phyloP scores from a whole-genome alignment of 345 rosid genomes.

The Gossypium sturtianum region DNA sequence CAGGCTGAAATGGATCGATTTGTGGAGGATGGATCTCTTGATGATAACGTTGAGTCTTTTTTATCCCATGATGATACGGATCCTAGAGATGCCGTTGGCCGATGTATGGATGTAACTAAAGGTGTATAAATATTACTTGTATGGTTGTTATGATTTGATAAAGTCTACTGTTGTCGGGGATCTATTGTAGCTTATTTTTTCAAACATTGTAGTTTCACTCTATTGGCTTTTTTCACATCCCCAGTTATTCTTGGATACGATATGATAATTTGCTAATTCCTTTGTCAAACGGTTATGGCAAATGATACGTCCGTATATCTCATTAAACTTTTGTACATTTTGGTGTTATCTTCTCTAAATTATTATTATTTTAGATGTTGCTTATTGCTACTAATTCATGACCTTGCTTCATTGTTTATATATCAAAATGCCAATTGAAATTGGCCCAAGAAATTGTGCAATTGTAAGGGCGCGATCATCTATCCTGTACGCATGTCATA shows the following conservation, averaged over 20 bases:
- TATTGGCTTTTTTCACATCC: neutral
- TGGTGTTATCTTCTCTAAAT: neutral
- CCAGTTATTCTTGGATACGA: slow-evolving; percentile 6
- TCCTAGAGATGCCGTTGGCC: slow-evolving; percentile 70
- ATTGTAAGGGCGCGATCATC: neutral
- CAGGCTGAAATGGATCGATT: slow-evolving; percentile 96
- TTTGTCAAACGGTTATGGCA: neutral
- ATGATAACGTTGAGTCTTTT: slow-evolving; percentile 95
- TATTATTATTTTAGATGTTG: neutral
- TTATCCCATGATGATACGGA: slow-evolving; percentile 86
- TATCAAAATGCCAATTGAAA: neutral
- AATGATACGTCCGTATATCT: neutral
- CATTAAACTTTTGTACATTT: neutral
- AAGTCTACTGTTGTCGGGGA: neutral
- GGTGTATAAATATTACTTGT: slow-evolving; percentile 27
- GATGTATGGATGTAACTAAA: slow-evolving; percentile 77
- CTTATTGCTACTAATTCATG: neutral
- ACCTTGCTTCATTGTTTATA: neutral
- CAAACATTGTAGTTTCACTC: neutral
- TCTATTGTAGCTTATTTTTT: neutral
- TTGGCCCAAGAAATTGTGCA: neutral
- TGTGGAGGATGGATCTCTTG: slow-evolving; percentile 94
- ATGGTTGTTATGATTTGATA: neutral
- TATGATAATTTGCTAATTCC: neutral
- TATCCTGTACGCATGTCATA: neutral